Conservation (phyloP, 164 flowering plant genomes). For the Piper betle region DNA sequence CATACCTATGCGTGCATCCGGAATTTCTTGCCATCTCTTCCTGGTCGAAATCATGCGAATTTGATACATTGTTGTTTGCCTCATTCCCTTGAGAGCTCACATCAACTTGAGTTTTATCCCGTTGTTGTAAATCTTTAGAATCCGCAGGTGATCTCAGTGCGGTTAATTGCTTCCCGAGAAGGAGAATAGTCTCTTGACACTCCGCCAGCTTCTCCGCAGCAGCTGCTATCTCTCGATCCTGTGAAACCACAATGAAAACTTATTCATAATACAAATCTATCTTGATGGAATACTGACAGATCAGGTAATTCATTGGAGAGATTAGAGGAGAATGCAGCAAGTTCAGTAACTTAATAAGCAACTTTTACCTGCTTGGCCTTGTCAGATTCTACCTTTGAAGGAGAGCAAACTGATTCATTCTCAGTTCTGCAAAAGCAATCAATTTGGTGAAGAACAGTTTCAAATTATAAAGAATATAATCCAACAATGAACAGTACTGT, state of each 20-base stretch:
- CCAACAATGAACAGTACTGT: too few relatives aligned
- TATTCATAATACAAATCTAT: background rate
- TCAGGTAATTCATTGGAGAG: background rate
- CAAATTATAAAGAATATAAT: too few relatives aligned
- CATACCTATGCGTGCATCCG: slow-evolving; percentile 14
- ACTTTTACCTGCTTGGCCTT: slow-evolving; percentile 52
- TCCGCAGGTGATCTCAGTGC: slow-evolving; percentile 54
- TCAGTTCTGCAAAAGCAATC: slow-evolving; percentile 30
- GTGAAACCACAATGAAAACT: slow-evolving; percentile 3
- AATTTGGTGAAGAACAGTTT: background rate
- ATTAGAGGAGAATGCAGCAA: background rate
- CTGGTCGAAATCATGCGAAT: slow-evolving; percentile 25
- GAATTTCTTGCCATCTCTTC: slow-evolving; percentile 26
- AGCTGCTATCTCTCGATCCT: slow-evolving; percentile 69
- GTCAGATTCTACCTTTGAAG: slow-evolving; percentile 30
- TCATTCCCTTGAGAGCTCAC: slow-evolving; percentile 33
- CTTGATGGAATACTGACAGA: background rate
- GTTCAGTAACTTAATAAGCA: background rate
- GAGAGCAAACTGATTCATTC: slow-evolving; percentile 21
- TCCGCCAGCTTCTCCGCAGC: slow-evolving; percentile 93
- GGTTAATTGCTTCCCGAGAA: slow-evolving; percentile 78
- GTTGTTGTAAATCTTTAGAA: slow-evolving; percentile 29
- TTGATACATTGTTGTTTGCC: slow-evolving; percentile 19
- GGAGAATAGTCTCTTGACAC: slow-evolving; percentile 90
- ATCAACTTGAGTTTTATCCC: slow-evolving; percentile 25